phyloP scores from a whole-genome alignment of 139 green algal genomes.

The Micromonas commoda region DNA sequence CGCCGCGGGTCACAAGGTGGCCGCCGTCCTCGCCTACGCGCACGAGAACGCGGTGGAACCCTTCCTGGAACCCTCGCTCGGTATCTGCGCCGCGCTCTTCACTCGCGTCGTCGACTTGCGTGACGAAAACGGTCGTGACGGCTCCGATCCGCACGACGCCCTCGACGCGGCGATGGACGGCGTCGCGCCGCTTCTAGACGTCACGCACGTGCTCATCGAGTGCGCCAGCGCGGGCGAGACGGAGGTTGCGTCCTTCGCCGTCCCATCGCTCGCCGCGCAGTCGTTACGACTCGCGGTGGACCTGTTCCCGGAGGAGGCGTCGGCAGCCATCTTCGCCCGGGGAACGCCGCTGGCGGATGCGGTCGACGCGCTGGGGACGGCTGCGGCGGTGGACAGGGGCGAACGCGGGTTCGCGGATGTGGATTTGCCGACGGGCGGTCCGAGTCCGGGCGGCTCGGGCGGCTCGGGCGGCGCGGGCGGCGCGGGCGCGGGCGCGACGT shows the following conservation, averaged over 20 bases:
- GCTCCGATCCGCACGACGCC: too few species aligned
- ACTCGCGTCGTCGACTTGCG: not conserved
- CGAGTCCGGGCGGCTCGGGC: too few species aligned
- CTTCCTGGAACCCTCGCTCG: slow-evolving; percentile 74
- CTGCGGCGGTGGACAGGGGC: not conserved
- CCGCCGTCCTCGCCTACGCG: slow-evolving; percentile 69
- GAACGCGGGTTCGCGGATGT: not conserved
- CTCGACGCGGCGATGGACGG: too few species aligned
- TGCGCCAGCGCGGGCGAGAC: not conserved
- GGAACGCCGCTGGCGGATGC: not conserved
- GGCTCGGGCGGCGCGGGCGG: too few species aligned
- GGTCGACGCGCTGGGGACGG: not conserved
- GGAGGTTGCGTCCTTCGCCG: not conserved
- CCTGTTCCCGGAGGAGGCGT: not conserved
- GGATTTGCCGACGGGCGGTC: not conserved
- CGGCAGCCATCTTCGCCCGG: not conserved
- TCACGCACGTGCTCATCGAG: not conserved
- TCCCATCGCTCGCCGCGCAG: not conserved
- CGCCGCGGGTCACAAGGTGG: slow-evolving; percentile 39
- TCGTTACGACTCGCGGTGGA: not conserved
- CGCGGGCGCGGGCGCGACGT: not conserved
- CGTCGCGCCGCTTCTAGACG: not conserved
- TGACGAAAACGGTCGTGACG: not conserved
- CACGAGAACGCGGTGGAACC: slow-evolving; percentile 70
- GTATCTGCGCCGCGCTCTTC: slow-evolving; percentile 44